Conservation (phyloP, 352 stramenopile genomes). For the Phytophthora fragariae region DNA sequence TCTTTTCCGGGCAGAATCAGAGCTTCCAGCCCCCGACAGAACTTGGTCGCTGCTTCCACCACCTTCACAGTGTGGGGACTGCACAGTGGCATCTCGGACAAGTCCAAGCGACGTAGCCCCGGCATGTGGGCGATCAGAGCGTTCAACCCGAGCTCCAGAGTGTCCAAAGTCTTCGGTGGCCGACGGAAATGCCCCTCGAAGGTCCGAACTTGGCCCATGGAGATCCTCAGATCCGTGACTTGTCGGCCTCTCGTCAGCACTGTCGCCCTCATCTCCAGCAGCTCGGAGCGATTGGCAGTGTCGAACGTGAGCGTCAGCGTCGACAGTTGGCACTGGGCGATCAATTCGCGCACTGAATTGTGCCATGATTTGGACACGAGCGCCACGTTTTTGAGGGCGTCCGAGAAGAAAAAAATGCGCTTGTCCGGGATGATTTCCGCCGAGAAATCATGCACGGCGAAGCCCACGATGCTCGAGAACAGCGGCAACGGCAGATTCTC, state of each 20-base stretch:
- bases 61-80: conserved; percentile 22
- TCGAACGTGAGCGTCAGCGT: conserved; percentile 35
- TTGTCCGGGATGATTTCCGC: conserved; percentile 17
- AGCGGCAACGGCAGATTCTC: conserved; percentile 15
- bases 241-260: conserved; percentile 20
- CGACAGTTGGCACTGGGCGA: conserved; percentile 18
- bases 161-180: conserved; percentile 31
- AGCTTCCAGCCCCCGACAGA: conserved; percentile 33
- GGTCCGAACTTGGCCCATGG: conserved; percentile 25
- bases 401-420: background rate
- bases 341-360: conserved; percentile 27
- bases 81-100: conserved; percentile 36
- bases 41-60: conserved; percentile 29
- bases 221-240: conserved; percentile 38
- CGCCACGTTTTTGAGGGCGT: conserved; percentile 19
- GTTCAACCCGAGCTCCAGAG: conserved; percentile 35
- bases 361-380: conserved; percentile 39
- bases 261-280: conserved; percentile 19
- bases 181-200: conserved; percentile 32
- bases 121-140: conserved; percentile 25
- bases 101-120: conserved; percentile 24
- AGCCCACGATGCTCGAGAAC: conserved; percentile 6
- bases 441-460: conserved; percentile 11
- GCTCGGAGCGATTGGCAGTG: conserved; percentile 26
- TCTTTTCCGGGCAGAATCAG: conserved; percentile 35